Evolutionary conservation across 1,284 basidiomycete species (phyloP), one percentile per base, ranked within the genome.

Genomic region (Pholiota adiposa): DNA sequence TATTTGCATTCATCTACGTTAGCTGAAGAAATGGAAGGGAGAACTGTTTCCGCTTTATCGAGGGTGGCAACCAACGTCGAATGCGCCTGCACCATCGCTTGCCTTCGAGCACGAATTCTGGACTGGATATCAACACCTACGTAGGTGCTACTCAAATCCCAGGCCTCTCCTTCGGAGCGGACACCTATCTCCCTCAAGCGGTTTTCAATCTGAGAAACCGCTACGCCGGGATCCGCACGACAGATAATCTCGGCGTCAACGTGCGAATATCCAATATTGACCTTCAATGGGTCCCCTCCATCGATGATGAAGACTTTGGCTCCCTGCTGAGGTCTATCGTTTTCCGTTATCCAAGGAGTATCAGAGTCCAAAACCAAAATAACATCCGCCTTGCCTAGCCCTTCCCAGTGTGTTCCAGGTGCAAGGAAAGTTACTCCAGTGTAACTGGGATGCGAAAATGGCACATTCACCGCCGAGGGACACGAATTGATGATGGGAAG

Each of bases 291-390:
- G 63, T 92, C 88, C 0, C 78, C 82, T 9, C 79, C 73, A 66
- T 90, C 87, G 38, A 90, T 69, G 21, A 89, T 75, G 64, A 88
- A 88, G 3, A 89, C 77, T 11, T 78, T 73, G 0, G 85, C 79
- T 9, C 73, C 71, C 0, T 74, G 65, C 0, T 54, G 67, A 0
- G 87, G 85, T 31, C 72, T 72, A 40, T 78, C 72, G 58, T 81
- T 77, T 51, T 76, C 74, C 0, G 83, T 79, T n/a, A 90, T 81
- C 86, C 87, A 91, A 0, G 88, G 85, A 1, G 89, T 73, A 59
- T 88, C 87, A 7, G 78, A 79, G 54, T 91, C 88, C 11, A 91
- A 62, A 16, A 89, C 74, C 18, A 91, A 72, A 33, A 92, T 79
- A 3, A 84, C 79, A 65, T 91, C 89, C 0, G 87, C 86, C 25